Conservation (phyloP, 257 asterid genomes). For the Solanum tacnaense region DNA sequence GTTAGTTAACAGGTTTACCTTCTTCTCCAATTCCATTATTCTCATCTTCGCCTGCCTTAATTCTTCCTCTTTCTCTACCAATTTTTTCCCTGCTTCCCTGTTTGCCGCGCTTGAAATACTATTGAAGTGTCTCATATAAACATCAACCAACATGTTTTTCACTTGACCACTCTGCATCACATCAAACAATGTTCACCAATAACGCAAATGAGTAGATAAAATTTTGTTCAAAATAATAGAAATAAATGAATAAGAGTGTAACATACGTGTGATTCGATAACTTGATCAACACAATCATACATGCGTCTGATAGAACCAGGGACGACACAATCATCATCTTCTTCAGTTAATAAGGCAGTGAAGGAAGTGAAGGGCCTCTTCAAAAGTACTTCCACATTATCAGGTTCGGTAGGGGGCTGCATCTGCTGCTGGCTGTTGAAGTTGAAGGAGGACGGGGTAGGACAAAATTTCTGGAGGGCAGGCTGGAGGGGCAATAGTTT, state of each 20-base stretch:
- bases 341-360: slow-evolving; percentile 1
- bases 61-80: slow-evolving; percentile 11
- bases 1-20: not conserved
- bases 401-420: not conserved
- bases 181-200: not conserved
- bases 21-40: not conserved
- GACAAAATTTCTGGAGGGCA: not conserved
- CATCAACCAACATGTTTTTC: not conserved
- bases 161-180: slow-evolving; percentile 22
- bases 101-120: not conserved
- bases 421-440: not conserved
- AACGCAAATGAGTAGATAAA: not conserved
- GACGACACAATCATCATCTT: not conserved
- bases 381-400: not conserved
- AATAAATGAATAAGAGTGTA: not conserved
- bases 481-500: not conserved
- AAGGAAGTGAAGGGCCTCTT: not conserved
- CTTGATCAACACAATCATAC: slow-evolving; percentile 2
- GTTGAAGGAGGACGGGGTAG: not conserved
- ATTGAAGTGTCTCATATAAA: not conserved
- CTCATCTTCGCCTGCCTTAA: not conserved
- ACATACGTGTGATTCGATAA: slow-evolving; percentile 16
- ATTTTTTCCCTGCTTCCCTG: slow-evolving; percentile 7
- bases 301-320: not conserved
- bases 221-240: not conserved